Evolutionary conservation across 2,329 filamentous ascomycete genomes (phyloP).

Genomic region (Pleoardoris graminearum): DNA sequence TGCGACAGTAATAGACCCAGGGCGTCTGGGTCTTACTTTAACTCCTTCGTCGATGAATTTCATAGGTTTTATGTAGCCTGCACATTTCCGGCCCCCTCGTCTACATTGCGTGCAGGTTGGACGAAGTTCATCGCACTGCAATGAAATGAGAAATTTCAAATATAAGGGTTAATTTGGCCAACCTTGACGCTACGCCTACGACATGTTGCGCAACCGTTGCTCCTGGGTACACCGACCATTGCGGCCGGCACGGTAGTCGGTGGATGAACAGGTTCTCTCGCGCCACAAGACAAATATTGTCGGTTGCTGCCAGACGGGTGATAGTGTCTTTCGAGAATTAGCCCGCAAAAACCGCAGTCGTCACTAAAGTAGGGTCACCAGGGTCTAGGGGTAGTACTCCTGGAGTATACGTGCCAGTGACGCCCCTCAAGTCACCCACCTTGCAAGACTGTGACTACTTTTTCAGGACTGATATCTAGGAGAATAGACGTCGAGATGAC

Average conservation of each 20-base stretch:
- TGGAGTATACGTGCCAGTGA: no score
- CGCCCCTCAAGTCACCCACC: no score
- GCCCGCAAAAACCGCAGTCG: no score
- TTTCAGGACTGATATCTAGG: no score
- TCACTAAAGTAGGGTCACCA: no score
- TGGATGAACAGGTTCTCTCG: neutral
- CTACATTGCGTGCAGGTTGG: slow-evolving; percentile 6
- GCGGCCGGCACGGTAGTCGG: neutral
- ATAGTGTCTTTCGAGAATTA: no score
- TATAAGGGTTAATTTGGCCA: neutral
- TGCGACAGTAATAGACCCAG: neutral
- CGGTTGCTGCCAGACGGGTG: no score
- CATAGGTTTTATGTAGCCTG: neutral
- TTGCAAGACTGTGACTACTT: no score
- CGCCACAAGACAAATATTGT: neutral
- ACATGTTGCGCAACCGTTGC: slow-evolving; percentile 6
- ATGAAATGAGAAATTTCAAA: neutral
- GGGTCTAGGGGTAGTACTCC: neutral
- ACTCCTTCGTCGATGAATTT: slow-evolving; percentile 5
- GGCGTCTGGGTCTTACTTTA: neutral
- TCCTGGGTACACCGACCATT: slow-evolving; percentile 7
- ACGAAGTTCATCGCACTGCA: slow-evolving; percentile 1
- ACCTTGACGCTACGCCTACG: slow-evolving; percentile 9
- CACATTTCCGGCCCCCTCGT: slow-evolving; percentile 3
- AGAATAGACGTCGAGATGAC: no score